These are phyloP conservation scores for Aegilops umbellulata DNA, from an alignment of 176 grass and related monocot species.

Conservation along the genomic window DNA sequence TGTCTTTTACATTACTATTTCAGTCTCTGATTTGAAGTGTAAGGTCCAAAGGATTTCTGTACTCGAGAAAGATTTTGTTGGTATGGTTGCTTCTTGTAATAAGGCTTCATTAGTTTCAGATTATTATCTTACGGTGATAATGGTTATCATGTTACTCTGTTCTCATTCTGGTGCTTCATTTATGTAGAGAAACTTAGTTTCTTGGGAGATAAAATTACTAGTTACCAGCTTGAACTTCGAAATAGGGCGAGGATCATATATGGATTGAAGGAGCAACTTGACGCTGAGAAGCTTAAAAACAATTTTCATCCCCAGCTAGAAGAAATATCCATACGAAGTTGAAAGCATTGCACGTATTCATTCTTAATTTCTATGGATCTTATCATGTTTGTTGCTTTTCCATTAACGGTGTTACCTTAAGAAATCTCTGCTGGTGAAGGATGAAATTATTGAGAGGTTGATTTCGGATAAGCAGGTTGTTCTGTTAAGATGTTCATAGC, in stretches of 20 bases:
- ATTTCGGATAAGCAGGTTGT: slow-evolving; percentile 78
- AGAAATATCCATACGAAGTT: slow-evolving; percentile 67
- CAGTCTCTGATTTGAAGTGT: slow-evolving; percentile 67
- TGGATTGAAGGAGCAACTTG: slow-evolving; percentile 57
- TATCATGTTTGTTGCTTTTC: slow-evolving; percentile 29
- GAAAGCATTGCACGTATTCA: neutral
- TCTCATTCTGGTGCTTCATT: slow-evolving; percentile 25
- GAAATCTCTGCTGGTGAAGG: slow-evolving; percentile 63
- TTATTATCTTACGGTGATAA: slow-evolving; percentile 8
- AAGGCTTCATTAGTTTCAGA: slow-evolving; percentile 6
- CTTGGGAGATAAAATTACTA: slow-evolving; percentile 66
- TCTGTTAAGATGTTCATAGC: neutral
- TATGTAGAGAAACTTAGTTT: slow-evolving; percentile 60
- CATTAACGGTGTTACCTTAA: slow-evolving; percentile 72
- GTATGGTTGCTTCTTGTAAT: slow-evolving; percentile 36
- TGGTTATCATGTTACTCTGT: neutral
- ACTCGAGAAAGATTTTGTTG: slow-evolving; percentile 78
- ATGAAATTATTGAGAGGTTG: slow-evolving; percentile 70
- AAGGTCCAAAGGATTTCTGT: slow-evolving; percentile 67
- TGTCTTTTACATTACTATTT: slow-evolving; percentile 22
- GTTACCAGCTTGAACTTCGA: slow-evolving; percentile 63
- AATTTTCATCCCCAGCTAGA: slow-evolving; percentile 58
- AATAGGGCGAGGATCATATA: slow-evolving; percentile 59
- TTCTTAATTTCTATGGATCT: slow-evolving; percentile 18
- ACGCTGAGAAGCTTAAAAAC: slow-evolving; percentile 57